Evolutionary conservation across 495 filamentous ascomycete species (phyloP), one percentile per base, ranked within the genome.

Genomic region (Clohesyomyces aquaticus): DNA sequence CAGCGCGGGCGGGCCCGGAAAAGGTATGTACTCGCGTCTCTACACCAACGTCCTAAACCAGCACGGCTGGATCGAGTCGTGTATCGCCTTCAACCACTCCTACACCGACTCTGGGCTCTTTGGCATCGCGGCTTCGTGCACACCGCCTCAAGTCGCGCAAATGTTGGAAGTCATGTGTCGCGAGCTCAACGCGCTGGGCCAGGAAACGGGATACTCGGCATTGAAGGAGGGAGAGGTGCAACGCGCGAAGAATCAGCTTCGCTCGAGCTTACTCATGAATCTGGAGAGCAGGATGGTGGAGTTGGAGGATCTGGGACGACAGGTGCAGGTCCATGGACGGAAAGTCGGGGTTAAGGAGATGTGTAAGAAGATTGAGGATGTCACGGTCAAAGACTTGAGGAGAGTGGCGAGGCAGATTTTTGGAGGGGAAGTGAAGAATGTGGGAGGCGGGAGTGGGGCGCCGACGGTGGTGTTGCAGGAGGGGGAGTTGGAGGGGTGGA

Each of bases 1-100:
- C 79, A 92, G 88, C n/a, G 94, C 94, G 42, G 94, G 94, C 66
- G 94, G 94, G 1, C 94, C 94, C 19, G 94, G 94, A 49, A 99
- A 99, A 79, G 94, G 94, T 62, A 98, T 98, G 94, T 98, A 96
- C 79, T 93, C 90, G 18, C 89, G 95, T 4, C 84, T 98, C 27
- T 98, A 96, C 80, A 98, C 91, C 60, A 95, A 97, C 75, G 93
- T 97, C 10, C 85, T 98, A 49, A 98, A 98, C 79, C 94, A 97
- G 75, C 84, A 96, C 78, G 91, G 88, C 51, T 98, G 92, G 92
- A 90, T 98, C 11, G 94, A 98, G 76, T 91, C 85, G 63, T 96
- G 93, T 74, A 83, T 96, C 42, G 87, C 93, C 27, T 96, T 98
- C 82, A 98, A 98, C 77, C 91, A 98, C 77, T 89, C 88, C 52